Evolutionary conservation across 441 rosid genomes (phyloP).

Genomic region (Aquilaria agallochum): DNA sequence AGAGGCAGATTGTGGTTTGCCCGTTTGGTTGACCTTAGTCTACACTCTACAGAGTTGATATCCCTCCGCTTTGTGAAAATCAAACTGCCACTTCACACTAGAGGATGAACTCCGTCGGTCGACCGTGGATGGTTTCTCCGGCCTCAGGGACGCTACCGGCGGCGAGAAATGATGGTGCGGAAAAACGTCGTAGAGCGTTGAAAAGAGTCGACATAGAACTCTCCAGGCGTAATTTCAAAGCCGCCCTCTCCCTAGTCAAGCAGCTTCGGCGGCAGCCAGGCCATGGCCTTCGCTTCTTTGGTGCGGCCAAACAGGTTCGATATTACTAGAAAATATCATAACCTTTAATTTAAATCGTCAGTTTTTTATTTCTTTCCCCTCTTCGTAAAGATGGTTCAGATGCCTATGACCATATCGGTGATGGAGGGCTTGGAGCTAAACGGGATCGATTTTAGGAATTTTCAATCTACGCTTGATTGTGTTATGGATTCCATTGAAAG

Average conservation of each 20-base stretch:
- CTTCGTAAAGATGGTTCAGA: constrained; percentile 14
- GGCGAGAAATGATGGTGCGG: background rate
- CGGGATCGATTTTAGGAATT: constrained; percentile 13
- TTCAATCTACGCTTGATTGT: constrained; percentile 27
- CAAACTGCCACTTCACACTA: background rate
- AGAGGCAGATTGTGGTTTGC: background rate
- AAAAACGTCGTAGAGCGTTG: constrained; percentile 38
- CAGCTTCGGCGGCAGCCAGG: constrained; percentile 41
- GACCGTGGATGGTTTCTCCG: background rate
- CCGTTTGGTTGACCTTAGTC: background rate
- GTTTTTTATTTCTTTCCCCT: background rate
- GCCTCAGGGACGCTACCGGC: background rate
- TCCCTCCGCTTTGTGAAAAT: too few species aligned
- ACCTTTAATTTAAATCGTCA: background rate
- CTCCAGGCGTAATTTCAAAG: constrained; percentile 30
- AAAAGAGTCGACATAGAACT: constrained; percentile 48
- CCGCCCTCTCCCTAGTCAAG: constrained; percentile 40
- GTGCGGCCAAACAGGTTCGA: constrained; percentile 37
- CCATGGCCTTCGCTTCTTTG: constrained; percentile 38
- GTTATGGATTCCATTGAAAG: constrained; percentile 24
- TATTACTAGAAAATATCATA: background rate
- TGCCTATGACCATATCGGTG: constrained; percentile 32
- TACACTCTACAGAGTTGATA: too few species aligned
- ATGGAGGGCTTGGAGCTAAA: constrained; percentile 21
- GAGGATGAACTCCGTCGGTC: background rate